phyloP scores from a whole-genome alignment of 495 filamentous ascomycete genomes.

The Staphylotrichum longicolle region DNA sequence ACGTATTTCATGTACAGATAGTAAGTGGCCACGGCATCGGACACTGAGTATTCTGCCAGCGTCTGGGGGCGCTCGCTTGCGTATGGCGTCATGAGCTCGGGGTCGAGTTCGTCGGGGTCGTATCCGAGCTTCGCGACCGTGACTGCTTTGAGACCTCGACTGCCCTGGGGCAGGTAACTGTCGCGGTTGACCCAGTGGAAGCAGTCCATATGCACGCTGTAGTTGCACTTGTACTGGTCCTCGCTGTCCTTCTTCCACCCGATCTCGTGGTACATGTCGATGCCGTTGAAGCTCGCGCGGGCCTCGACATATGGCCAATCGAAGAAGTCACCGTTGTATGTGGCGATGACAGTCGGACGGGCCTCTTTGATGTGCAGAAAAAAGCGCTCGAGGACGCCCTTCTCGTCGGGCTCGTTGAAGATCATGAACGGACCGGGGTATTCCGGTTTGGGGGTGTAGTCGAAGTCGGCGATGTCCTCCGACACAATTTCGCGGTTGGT shows the following conservation, averaged over 20 bases:
- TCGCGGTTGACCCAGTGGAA: conserved; percentile 99
- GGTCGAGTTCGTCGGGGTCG: conserved; percentile 96
- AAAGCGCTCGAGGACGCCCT: conserved; percentile 82
- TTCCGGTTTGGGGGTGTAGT: conserved; percentile 96
- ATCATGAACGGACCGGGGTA: conserved; percentile 94
- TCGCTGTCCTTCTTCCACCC: conserved; percentile 93
- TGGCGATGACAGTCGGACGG: conserved; percentile 91
- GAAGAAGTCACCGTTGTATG: conserved; percentile 99
- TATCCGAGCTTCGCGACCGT: conserved; percentile 97
- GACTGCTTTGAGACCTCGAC: conserved; percentile 95
- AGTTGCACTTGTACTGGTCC: conserved; percentile 90
- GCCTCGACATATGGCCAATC: conserved; percentile 99
- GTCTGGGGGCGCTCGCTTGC: conserved; percentile 90
- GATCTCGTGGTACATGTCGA: conserved; percentile 99
- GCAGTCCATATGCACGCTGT: conserved; percentile 98
- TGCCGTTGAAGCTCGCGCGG: conserved; percentile 86
- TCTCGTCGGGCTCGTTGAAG: conserved; percentile 97
- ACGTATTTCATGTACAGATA: conserved; percentile 99
- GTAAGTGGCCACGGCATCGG: conserved; percentile 97
- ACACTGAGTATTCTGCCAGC: conserved; percentile 96
- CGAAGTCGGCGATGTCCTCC: conserved; percentile 95
- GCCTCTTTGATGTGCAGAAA: conserved; percentile 95
- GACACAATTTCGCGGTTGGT: conserved; percentile 98
- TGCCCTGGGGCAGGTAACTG: conserved; percentile 95
- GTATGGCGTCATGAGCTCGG: conserved; percentile 95